phyloP scores from a whole-genome alignment of 202 grass and related monocot species.

The Panicum hallii region DNA sequence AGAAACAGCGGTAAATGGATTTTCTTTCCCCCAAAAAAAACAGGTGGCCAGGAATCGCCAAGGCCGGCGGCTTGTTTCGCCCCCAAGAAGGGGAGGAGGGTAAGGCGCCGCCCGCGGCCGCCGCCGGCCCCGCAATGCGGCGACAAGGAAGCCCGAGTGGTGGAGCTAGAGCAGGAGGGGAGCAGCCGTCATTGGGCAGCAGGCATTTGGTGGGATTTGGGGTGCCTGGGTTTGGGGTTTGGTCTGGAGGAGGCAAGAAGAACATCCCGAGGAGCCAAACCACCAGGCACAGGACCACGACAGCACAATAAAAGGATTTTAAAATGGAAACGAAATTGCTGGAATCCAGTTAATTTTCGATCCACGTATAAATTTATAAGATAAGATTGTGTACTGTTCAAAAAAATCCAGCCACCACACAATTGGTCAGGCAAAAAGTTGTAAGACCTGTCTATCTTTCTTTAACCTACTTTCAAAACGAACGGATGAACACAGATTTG shows the following conservation, averaged over 20 bases:
- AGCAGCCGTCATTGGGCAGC: conserved; percentile 37
- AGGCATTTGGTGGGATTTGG: conserved; percentile 46
- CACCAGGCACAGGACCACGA: conserved; percentile 34
- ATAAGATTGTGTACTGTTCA: neutral
- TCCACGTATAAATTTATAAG: conserved; percentile 3
- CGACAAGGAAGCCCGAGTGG: neutral
- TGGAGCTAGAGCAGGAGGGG: conserved; percentile 16
- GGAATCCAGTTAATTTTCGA: conserved; percentile 24
- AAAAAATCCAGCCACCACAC: neutral
- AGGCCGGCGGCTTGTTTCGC: conserved; percentile 23
- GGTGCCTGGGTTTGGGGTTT: conserved; percentile 42
- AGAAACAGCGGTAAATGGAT: neutral
- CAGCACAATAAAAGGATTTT: neutral
- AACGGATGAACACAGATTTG: neutral
- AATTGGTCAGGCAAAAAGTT: neutral
- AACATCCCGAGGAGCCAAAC: conserved; percentile 56
- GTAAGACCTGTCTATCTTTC: neutral
- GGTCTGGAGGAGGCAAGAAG: conserved; percentile 48
- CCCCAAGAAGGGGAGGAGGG: conserved; percentile 34
- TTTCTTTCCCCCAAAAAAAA: neutral
- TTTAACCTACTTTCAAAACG: neutral
- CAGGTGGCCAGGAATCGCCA: conserved; percentile 13
- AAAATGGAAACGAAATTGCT: neutral
- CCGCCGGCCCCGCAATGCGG: conserved; percentile 48
- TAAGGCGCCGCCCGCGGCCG: conserved; percentile 28